These are phyloP conservation scores for Lycium barbarum DNA, from an alignment of 257 asterid genomes.

Conservation along the genomic window DNA sequence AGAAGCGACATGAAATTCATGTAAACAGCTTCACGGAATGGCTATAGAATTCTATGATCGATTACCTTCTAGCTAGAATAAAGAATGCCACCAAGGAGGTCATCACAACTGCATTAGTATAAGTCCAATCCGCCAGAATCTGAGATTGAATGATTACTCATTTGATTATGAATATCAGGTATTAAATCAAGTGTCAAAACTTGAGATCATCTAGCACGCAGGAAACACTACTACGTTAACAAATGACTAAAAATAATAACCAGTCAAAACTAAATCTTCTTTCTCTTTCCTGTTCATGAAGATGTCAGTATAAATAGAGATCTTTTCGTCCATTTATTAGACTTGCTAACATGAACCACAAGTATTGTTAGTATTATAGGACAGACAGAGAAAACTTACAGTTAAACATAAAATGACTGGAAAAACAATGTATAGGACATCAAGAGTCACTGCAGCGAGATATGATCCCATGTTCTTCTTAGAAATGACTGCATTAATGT, in stretches of 20 bases:
- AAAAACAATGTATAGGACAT: conserved; percentile 59
- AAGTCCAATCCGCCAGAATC: conserved; percentile 83
- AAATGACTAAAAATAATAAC: background rate
- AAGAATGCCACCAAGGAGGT: conserved; percentile 52
- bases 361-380: background rate
- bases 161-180: conserved; percentile 1
- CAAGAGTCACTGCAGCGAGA: conserved; percentile 48
- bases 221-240: conserved; percentile 3
- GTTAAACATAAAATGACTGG: conserved; percentile 68
- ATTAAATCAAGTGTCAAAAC: conserved; percentile 24
- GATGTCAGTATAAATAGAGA: conserved; percentile 8
- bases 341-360: conserved; percentile 2
- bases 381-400: conserved; percentile 57
- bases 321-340: background rate
- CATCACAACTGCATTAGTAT: conserved; percentile 51
- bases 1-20: conserved; percentile 26
- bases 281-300: background rate
- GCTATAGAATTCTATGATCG: conserved; percentile 28
- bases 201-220: conserved; percentile 20
- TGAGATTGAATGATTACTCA: conserved; percentile 45
- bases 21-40: conserved; percentile 26
- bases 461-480: conserved; percentile 52
- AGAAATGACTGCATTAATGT: conserved; percentile 41
- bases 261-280: background rate
- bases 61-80: conserved; percentile 59